Percentiles rank a stretch among this genome's conserved stretches.
phyloP scores from a whole-genome alignment of 495 filamentous ascomycete genomes.

The Gamarada debralockiae region DNA sequence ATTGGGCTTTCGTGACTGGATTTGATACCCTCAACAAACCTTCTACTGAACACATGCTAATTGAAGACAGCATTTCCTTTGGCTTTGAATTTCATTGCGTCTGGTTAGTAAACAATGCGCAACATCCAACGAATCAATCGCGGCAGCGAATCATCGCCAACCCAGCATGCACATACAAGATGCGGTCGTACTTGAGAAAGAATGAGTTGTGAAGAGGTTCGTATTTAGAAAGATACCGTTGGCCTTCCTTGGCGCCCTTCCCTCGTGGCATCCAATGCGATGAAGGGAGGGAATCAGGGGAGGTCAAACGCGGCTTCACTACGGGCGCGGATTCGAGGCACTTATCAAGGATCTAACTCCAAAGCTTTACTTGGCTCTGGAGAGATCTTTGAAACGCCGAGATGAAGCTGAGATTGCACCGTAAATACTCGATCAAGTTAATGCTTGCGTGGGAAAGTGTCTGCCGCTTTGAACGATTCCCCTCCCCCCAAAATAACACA shows the following conservation, averaged over 20 bases:
- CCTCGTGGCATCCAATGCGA: background rate
- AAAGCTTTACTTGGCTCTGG: slow-evolving; percentile 1
- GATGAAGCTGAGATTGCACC: slow-evolving; percentile 85
- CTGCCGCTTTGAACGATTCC: slow-evolving; percentile 58
- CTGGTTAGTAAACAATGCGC: slow-evolving; percentile 60
- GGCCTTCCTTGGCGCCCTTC: slow-evolving; percentile 15
- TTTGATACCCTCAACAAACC: too few relatives aligned
- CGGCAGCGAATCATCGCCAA: slow-evolving; percentile 30
- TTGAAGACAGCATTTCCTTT: slow-evolving; percentile 56
- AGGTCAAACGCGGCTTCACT: slow-evolving; percentile 67
- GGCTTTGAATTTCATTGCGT: slow-evolving; percentile 78
- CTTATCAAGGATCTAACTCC: slow-evolving; percentile 43
- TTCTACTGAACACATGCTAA: slow-evolving; percentile 22
- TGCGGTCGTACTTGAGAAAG: slow-evolving; percentile 17
- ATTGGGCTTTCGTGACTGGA: background rate
- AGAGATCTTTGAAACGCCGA: slow-evolving; percentile 26
- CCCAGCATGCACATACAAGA: slow-evolving; percentile 20
- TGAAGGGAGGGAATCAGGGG: slow-evolving; percentile 7
- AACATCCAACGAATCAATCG: slow-evolving; percentile 24
- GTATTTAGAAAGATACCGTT: slow-evolving; percentile 32
- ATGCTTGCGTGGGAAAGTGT: slow-evolving; percentile 92
- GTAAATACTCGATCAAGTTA: slow-evolving; percentile 93
- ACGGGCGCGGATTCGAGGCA: slow-evolving; percentile 69
- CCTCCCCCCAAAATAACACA: slow-evolving; percentile 22
- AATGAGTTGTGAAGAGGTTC: slow-evolving; percentile 40